Base-by-base conservation (phyloP, 441 rosid genomes). In the Eutrema salsugineum region DNA sequence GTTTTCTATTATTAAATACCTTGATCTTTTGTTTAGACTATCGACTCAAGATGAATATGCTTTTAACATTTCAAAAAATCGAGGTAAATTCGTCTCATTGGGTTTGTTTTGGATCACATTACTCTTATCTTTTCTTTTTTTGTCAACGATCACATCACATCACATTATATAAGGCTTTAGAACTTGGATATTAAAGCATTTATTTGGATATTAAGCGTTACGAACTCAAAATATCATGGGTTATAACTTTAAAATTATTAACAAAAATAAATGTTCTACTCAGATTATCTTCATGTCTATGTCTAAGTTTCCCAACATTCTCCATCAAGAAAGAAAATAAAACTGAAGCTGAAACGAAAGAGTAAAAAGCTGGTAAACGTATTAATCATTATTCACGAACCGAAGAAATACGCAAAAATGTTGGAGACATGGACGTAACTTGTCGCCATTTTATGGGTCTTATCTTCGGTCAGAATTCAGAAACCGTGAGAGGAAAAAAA, bases 351-450 rank as follows among this genome's bases (percentile, higher is more conserved):
- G 51, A 14, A 49, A 27, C 58, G 20, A 14, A 2, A 11, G 16
- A 20, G 63, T 58, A 12, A 30, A 63, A 36, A 61, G 44, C 48
- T 59, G 64, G 62, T 58, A 66, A 66, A 32, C 24, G 72, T 66
- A 66, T n/a, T 47, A 48, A 49, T 67, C 63, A 40, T 65, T 46
- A 65, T 66, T 73, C 47, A 56, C n/a, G 66, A 55, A 19, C 58
- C 28, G 35, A 64, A 46, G 9, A 44, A 24, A 71, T 60, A 49
- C 42, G 35, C 11, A 39, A 30, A 39, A 59, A 48, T 0, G 8
- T 20, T 28, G 46, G 42, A 61, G 53, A 40, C 44, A 70, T 59
- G 68, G 75, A 19, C 27, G 53, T 60, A 16, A 48, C 3, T 36
- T 48, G 59, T 70, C 39, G 20, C 60, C 67, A 69, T 69, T 50